Evolutionary conservation across 2,329 filamentous ascomycete species (phyloP), one percentile per base, ranked within the genome.

Genomic region (Orbilia ellipsospora): DNA sequence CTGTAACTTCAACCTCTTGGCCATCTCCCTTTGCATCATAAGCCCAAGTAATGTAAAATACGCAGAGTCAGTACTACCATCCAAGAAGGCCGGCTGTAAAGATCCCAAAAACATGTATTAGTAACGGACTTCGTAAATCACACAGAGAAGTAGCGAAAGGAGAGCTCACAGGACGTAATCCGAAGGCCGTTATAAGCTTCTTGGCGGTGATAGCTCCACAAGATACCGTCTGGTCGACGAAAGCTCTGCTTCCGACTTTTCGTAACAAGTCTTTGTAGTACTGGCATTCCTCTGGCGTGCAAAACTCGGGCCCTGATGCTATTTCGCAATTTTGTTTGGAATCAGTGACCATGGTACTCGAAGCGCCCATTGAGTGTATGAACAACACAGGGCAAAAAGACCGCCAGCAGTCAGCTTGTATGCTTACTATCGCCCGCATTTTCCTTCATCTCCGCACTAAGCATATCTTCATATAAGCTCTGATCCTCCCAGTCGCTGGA

Each of bases 121-220:
- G 64, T 51, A 15, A 5, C 42, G 31, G 10, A 36, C 31, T 36
- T 36, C 10, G 31, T 10, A 36, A 36, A 36, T 36, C 5, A 36
- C 10, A 45, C 36, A 6, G 12, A 10, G 8, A 18, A 5, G 42
- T 20, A 44, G 42, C 36, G 20, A 31, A 31, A 56, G 54, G 72
- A 64, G 51, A 50, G 45, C 68, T 57, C 63, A 79, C 78, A 73
- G 92, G 88, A 45, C 87, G 85, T 79, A 97, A 88, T 73, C 90
- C 90, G 84, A 97, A 97, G 13, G 93, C 94, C 7, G 92, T 93
- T 81, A 94, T 89, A 31, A 97, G 86, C 83, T 92, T 94, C 83
- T 91, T 93, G 65, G 91, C 91, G 18, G 90, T 90, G 81, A 95
- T 89, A 61, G 85, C 86, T 36, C 89, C 89, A 63, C 86, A 86